phyloP scores from a whole-genome alignment of 148 eudicot species.

The Silene latifolia region DNA sequence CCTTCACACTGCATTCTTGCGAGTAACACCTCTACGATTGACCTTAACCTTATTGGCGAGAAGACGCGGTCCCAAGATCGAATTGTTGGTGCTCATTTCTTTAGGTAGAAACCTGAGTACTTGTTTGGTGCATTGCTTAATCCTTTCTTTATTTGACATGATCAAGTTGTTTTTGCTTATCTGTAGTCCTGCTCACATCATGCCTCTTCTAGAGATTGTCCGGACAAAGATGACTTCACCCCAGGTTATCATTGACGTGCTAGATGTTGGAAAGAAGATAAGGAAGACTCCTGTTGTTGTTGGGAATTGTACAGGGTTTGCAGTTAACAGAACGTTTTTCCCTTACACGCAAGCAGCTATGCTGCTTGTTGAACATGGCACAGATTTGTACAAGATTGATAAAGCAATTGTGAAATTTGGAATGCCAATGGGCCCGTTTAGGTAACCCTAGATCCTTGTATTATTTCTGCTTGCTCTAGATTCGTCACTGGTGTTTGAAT shows the following conservation, averaged over 20 bases:
- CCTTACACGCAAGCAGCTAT: constrained; percentile 86
- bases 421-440: constrained; percentile 98
- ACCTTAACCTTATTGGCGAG: constrained; percentile 81
- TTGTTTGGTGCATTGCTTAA: neutral
- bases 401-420: constrained; percentile 77
- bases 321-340: constrained; percentile 92
- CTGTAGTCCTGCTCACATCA: constrained; percentile 89
- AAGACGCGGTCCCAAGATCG: constrained; percentile 81
- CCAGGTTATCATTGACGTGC: constrained; percentile 78
- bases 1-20: constrained; percentile 94
- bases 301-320: constrained; percentile 97
- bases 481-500: neutral
- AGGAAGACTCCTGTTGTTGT: constrained; percentile 91
- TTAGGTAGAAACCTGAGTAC: constrained; percentile 50
- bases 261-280: constrained; percentile 86
- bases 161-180: constrained; percentile 16
- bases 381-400: constrained; percentile 75
- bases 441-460: constrained; percentile 34
- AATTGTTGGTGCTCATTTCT: constrained; percentile 87
- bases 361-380: constrained; percentile 79
- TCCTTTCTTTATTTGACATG: neutral
- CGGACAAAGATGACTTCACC: constrained; percentile 86
- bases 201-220: constrained; percentile 97
- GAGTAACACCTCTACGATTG: constrained; percentile 97
- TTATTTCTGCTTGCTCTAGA: neutral